Conservation (phyloP, 176 grass and related monocot genomes). For the Aegilops longissima region DNA sequence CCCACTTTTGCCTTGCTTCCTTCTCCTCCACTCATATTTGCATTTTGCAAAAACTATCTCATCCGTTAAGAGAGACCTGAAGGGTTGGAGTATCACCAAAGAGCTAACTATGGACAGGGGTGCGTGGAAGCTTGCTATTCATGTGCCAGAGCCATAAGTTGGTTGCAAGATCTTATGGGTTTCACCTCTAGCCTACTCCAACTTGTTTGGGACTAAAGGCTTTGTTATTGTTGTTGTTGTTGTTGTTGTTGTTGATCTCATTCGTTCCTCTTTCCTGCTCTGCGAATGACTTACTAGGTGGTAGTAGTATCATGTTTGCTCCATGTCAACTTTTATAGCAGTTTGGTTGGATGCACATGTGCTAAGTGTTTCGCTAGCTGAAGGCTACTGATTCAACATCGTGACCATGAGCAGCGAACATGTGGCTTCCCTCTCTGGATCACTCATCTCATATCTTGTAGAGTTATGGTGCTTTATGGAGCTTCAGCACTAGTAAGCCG, state of each 20-base stretch:
- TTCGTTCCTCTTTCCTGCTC: not conserved
- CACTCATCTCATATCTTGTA: not conserved
- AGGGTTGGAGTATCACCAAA: no score
- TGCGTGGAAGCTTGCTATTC: no score
- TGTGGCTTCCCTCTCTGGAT: not conserved
- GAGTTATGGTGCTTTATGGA: not conserved
- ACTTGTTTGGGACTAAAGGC: no score
- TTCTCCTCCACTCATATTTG: not conserved
- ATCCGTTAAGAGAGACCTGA: no score
- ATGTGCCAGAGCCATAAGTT: no score
- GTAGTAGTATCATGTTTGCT: not conserved
- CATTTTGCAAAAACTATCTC: not conserved
- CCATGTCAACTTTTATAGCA: not conserved
- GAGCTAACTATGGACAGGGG: no score
- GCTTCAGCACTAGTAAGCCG: no score
- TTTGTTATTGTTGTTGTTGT: no score
- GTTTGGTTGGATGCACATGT: not conserved
- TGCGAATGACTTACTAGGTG: not conserved
- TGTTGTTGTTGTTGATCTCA: not conserved
- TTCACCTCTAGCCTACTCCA: no score
- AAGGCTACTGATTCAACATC: not conserved
- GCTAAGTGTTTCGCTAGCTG: not conserved
- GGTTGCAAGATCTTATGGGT: no score
- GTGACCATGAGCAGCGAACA: not conserved
- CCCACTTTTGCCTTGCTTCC: not conserved